Evolutionary conservation across 768 basidiomycete genomes (phyloP).

Genomic region (Rubroboletus satanas): DNA sequence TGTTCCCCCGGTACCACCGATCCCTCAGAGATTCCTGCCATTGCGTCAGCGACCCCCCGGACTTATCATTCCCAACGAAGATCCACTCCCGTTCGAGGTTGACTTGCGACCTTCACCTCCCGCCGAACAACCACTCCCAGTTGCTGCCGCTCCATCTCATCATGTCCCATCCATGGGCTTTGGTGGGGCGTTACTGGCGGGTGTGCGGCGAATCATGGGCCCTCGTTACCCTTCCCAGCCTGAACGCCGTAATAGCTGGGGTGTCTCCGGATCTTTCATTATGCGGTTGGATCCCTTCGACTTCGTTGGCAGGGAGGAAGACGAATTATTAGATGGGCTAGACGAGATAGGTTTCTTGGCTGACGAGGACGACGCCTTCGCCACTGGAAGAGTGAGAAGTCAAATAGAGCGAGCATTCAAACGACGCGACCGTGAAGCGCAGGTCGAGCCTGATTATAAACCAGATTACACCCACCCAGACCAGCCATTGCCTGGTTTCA

Average conservation of each 20-base stretch:
- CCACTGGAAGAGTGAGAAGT: slow-evolving; percentile 14
- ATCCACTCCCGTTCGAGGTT: slow-evolving; percentile 52
- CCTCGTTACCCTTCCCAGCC: slow-evolving; percentile 9
- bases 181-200: slow-evolving; percentile 58
- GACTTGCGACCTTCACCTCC: slow-evolving; percentile 21
- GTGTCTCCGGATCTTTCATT: slow-evolving; percentile 25
- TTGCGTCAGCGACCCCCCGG: slow-evolving; percentile 37
- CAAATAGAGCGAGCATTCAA: slow-evolving; percentile 26
- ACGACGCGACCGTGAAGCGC: slow-evolving; percentile 11
- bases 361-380: slow-evolving; percentile 11
- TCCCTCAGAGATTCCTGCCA: slow-evolving; percentile 40
- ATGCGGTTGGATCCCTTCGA: slow-evolving; percentile 32
- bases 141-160: slow-evolving; percentile 49
- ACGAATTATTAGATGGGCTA: slow-evolving; percentile 10
- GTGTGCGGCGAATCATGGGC: slow-evolving; percentile 29
- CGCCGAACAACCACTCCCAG: slow-evolving; percentile 25
- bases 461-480: slow-evolving; percentile 62
- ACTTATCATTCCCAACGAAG: slow-evolving; percentile 46
- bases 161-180: slow-evolving; percentile 58
- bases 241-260: slow-evolving; percentile 21
- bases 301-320: slow-evolving; percentile 12
- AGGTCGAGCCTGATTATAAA: slow-evolving; percentile 44
- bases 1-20: slow-evolving; percentile 55
- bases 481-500: slow-evolving; percentile 57
- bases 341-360: slow-evolving; percentile 18